Percentiles rank a stretch among this genome's conserved stretches.
phyloP scores from a whole-genome alignment of 768 basidiomycete species.

The Termitomyces sp. region DNA sequence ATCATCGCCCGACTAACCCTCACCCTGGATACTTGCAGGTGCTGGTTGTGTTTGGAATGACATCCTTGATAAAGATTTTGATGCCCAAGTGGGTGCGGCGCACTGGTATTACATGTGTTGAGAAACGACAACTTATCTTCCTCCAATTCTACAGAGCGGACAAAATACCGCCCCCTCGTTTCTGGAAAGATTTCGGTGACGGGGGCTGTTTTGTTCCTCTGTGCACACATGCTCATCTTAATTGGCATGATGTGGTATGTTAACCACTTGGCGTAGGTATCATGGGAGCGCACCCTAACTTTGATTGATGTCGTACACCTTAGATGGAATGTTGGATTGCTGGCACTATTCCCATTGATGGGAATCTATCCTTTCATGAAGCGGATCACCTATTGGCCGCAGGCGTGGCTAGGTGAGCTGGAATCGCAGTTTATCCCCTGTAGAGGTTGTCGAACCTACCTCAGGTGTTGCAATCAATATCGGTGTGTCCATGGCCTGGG shows the following conservation, averaged over 20 bases:
- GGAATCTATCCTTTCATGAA: slow-evolving; percentile 37
- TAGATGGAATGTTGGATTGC: slow-evolving; percentile 10
- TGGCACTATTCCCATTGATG: slow-evolving; percentile 14
- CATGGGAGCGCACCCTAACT: not conserved
- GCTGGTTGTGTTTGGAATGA: slow-evolving; percentile 18
- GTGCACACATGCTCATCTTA: slow-evolving; percentile 10
- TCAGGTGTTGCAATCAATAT: slow-evolving; percentile 6
- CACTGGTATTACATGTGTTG: slow-evolving; percentile 9
- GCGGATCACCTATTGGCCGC: slow-evolving; percentile 36
- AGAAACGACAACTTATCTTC: slow-evolving; percentile 11
- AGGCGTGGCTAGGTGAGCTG: slow-evolving; percentile 33
- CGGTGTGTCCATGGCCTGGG: slow-evolving; percentile 5
- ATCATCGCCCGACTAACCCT: not conserved
- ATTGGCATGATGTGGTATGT: slow-evolving; percentile 8
- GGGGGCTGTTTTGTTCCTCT: slow-evolving; percentile 22
- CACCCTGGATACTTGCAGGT: not conserved
- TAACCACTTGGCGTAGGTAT: slow-evolving; percentile 11
- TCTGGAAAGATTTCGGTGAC: slow-evolving; percentile 22
- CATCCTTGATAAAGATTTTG: slow-evolving; percentile 23
- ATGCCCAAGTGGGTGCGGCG: slow-evolving; percentile 28
- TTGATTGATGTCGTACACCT: not conserved
- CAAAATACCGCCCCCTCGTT: slow-evolving; percentile 24
- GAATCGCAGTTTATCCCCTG: not conserved
- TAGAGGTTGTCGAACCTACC: not conserved
- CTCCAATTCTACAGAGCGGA: not conserved